Conservation (phyloP, 257 asterid species). For the Scutellaria galericulata region DNA sequence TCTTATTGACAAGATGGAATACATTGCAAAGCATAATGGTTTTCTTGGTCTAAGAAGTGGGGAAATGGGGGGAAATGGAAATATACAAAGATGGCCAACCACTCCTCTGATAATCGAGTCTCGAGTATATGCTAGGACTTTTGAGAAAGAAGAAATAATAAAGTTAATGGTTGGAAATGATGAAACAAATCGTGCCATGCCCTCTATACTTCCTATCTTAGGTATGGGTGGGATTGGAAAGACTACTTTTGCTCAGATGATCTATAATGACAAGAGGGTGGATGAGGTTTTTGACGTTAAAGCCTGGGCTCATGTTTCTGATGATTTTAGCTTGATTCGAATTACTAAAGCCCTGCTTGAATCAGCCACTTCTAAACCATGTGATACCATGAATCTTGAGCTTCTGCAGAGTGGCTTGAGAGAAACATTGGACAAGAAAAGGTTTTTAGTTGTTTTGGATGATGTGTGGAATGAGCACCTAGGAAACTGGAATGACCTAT, state of each 20-base stretch:
- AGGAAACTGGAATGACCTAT: conserved; percentile 48
- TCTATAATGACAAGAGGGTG: conserved; percentile 51
- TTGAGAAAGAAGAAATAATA: conserved; percentile 51
- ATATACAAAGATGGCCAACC: conserved; percentile 39
- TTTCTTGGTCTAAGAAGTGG: conserved; percentile 50
- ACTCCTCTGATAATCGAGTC: conserved; percentile 51
- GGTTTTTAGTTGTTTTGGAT: conserved; percentile 53
- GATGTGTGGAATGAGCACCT: conserved; percentile 54
- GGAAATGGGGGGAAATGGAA: conserved; percentile 25
- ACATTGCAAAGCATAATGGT: conserved; percentile 52
- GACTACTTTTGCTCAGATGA: conserved; percentile 53
- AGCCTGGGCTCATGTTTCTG: conserved; percentile 58
- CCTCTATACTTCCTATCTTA: conserved; percentile 45
- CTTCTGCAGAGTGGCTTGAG: conserved; percentile 47
- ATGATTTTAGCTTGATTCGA: conserved; percentile 48
- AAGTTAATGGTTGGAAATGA: conserved; percentile 33
- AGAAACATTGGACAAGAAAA: conserved; percentile 42
- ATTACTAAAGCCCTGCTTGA: conserved; percentile 49
- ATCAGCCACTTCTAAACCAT: conserved; percentile 47
- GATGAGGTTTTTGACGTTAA: conserved; percentile 47
- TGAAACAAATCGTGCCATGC: conserved; percentile 18
- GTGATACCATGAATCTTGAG: conserved; percentile 47
- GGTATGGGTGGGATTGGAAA: conserved; percentile 65
- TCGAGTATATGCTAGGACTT: conserved; percentile 44
- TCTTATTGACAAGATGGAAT: conserved; percentile 49